phyloP scores from a whole-genome alignment of 2,329 filamentous ascomycete genomes.

The Colletotrichum agaves region DNA sequence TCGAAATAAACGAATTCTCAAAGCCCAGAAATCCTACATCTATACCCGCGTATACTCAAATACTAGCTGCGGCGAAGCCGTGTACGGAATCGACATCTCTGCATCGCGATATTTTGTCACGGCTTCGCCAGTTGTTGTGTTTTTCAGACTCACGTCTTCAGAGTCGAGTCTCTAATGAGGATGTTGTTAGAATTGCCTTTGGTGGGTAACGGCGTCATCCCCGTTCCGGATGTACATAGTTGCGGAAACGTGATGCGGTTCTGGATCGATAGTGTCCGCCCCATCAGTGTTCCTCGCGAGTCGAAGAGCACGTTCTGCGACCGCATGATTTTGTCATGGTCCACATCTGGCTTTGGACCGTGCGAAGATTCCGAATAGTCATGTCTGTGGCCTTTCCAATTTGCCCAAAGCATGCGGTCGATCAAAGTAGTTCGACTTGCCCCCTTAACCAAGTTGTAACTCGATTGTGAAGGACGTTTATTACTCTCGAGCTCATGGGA shows the following conservation, averaged over 20 bases:
- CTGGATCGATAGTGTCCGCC: conserved; percentile 1
- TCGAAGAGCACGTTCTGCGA: conserved; percentile 9
- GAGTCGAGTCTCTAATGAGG: too few species aligned
- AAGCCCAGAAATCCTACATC: too few species aligned
- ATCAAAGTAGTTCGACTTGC: neutral
- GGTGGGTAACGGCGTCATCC: conserved; percentile 1
- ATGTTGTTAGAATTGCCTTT: too few species aligned
- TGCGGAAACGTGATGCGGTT: conserved; percentile 14
- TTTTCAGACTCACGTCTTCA: too few species aligned
- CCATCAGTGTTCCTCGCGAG: conserved; percentile 11
- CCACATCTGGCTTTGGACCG: conserved; percentile 4
- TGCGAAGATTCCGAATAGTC: neutral
- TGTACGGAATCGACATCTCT: too few species aligned
- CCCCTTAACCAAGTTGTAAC: neutral
- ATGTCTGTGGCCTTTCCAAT: neutral
- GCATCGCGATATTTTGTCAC: too few species aligned
- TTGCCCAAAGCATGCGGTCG: neutral
- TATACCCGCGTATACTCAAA: too few species aligned
- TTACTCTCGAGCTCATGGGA: neutral
- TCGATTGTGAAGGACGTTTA: neutral
- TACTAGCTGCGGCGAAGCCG: too few species aligned
- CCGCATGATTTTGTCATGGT: neutral
- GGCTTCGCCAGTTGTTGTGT: too few species aligned
- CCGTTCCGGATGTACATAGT: conserved; percentile 18
- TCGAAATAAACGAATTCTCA: too few species aligned